Evolutionary conservation across 768 basidiomycete species (phyloP).

Genomic region (Agrocybe chaxingu): DNA sequence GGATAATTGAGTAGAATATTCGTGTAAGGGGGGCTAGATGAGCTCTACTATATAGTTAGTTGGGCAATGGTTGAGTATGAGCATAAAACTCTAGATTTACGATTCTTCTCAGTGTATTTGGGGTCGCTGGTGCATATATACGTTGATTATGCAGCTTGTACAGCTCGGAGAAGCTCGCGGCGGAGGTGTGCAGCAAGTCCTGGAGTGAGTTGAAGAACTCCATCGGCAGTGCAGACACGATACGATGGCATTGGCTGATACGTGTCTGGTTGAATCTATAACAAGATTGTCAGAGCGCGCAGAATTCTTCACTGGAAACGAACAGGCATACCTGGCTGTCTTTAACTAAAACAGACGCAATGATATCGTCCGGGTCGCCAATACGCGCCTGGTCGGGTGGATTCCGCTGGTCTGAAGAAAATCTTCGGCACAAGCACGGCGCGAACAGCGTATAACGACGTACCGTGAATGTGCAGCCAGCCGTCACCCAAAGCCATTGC

Average conservation of each 20-base stretch:
- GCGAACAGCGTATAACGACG: slow-evolving; percentile 1
- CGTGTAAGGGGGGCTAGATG: too few species aligned
- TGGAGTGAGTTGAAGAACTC: slow-evolving; percentile 63
- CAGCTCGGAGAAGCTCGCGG: slow-evolving; percentile 30
- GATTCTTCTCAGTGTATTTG: too few species aligned
- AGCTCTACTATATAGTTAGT: too few species aligned
- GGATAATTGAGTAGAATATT: too few species aligned
- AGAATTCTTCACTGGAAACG: neutral
- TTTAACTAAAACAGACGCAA: slow-evolving; percentile 71
- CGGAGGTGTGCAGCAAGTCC: slow-evolving; percentile 54
- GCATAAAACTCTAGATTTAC: too few species aligned
- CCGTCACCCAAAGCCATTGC: slow-evolving; percentile 66
- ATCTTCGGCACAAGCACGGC: neutral
- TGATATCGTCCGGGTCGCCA: slow-evolving; percentile 82
- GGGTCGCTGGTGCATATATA: too few species aligned
- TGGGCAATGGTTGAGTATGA: too few species aligned
- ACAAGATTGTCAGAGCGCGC: neutral
- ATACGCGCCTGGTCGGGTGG: slow-evolving; percentile 72
- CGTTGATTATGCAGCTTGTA: slow-evolving; percentile 4
- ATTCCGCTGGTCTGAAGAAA: slow-evolving; percentile 61
- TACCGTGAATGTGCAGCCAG: slow-evolving; percentile 86
- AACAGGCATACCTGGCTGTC: slow-evolving; percentile 52
- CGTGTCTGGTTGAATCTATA: slow-evolving; percentile 63
- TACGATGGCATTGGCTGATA: slow-evolving; percentile 86
- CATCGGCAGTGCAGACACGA: slow-evolving; percentile 74